phyloP scores from a whole-genome alignment of 2,329 filamentous ascomycete genomes.

The Tolypocladium ophioglossoides region DNA sequence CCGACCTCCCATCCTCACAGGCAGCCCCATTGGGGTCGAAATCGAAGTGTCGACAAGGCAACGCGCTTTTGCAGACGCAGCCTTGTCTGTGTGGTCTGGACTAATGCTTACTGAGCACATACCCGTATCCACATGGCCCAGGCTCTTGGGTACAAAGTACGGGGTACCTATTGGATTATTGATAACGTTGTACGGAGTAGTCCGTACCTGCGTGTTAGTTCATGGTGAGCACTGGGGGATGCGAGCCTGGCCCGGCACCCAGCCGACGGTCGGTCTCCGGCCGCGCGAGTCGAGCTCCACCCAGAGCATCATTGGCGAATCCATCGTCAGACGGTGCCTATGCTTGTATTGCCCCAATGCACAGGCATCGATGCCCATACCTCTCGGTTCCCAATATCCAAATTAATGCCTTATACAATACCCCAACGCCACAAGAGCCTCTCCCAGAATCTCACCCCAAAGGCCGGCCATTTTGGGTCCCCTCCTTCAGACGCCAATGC shows the following conservation, averaged over 20 bases:
- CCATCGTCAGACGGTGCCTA: neutral
- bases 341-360: neutral
- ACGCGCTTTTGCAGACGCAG: no score
- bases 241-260: neutral
- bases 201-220: no score
- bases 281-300: neutral
- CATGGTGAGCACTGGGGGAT: neutral
- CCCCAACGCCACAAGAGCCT: neutral
- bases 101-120: no score
- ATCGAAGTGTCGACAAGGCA: neutral
- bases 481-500: neutral
- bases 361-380: neutral
- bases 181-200: no score
- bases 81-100: no score
- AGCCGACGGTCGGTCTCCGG: neutral
- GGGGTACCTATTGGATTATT: no score
- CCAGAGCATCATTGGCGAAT: no score
- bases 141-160: no score
- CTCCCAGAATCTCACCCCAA: neutral
- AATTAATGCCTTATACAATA: neutral
- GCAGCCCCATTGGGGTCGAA: neutral
- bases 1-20: neutral
- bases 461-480: neutral
- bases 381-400: neutral
- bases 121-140: no score